phyloP scores from a whole-genome alignment of 129 eudicot species.

The Artemisia annua region DNA sequence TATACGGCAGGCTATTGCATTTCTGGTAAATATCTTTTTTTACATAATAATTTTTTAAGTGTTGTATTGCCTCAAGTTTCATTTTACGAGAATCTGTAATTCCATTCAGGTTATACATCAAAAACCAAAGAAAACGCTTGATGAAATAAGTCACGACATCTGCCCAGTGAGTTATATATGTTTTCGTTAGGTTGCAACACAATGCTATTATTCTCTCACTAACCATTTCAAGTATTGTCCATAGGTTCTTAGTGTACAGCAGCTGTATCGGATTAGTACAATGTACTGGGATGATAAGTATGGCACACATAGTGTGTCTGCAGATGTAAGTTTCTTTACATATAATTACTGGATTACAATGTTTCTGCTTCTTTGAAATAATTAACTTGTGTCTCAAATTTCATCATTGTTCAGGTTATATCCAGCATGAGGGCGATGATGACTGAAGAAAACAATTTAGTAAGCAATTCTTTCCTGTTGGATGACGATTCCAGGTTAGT shows the following conservation, averaged over 20 bases:
- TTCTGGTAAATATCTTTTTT: slow-evolving; percentile 54
- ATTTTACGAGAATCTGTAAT: slow-evolving; percentile 17
- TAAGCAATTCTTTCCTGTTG: slow-evolving; percentile 88
- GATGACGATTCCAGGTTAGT: slow-evolving; percentile 97
- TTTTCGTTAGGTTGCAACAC: slow-evolving; percentile 8
- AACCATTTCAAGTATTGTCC: slow-evolving; percentile 18
- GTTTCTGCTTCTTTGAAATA: background rate
- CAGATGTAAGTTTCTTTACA: slow-evolving; percentile 63
- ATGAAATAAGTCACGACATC: slow-evolving; percentile 77
- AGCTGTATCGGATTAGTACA: slow-evolving; percentile 86
- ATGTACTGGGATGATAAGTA: slow-evolving; percentile 99
- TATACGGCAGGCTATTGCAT: slow-evolving; percentile 93
- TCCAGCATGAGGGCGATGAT: slow-evolving; percentile 79
- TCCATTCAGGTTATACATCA: slow-evolving; percentile 77
- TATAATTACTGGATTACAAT: slow-evolving; percentile 1
- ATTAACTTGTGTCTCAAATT: background rate
- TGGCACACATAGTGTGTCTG: slow-evolving; percentile 88
- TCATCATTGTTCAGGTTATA: slow-evolving; percentile 55
- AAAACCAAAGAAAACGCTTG: slow-evolving; percentile 87
- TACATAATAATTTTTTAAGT: background rate
- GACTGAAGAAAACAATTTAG: slow-evolving; percentile 88
- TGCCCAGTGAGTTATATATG: slow-evolving; percentile 79
- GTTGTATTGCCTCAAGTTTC: background rate
- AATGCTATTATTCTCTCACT: slow-evolving; percentile 5
- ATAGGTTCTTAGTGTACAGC: slow-evolving; percentile 91